phyloP scores from a whole-genome alignment of 768 basidiomycete genomes.

The Rhizopogon vesiculosus region DNA sequence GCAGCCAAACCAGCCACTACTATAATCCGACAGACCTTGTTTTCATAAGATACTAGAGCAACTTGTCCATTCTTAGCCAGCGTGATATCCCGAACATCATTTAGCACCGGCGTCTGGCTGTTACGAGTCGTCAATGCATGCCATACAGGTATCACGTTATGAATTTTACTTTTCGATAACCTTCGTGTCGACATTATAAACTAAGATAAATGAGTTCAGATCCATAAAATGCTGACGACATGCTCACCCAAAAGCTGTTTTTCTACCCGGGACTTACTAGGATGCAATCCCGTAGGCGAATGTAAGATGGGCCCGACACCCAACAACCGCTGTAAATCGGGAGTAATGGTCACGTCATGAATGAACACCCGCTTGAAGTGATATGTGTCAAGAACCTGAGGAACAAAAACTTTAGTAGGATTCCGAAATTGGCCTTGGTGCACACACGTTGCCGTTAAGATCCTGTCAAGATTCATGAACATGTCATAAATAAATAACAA shows the following conservation, averaged over 20 bases:
- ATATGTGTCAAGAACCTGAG: conserved; percentile 51
- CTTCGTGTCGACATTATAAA: conserved; percentile 62
- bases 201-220: conserved; percentile 27
- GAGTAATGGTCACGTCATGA: conserved; percentile 68
- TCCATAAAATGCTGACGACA: neutral
- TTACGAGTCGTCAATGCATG: conserved; percentile 4
- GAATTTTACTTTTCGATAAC: conserved; percentile 55
- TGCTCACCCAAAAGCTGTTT: conserved; percentile 68
- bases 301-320: conserved; percentile 65
- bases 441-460: conserved; percentile 50
- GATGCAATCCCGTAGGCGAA: conserved; percentile 58
- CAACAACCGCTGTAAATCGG: conserved; percentile 58
- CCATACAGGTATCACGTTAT: neutral
- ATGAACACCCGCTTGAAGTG: conserved; percentile 58
- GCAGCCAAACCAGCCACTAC: neutral
- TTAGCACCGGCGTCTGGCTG: conserved; percentile 69
- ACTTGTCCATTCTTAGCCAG: conserved; percentile 54
- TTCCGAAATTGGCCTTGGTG: neutral
- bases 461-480: conserved; percentile 33
- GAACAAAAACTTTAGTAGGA: neutral
- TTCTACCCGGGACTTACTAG: conserved; percentile 64
- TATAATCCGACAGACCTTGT: conserved; percentile 43
- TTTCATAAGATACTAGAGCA: conserved; percentile 70
- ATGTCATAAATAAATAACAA: neutral
- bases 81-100: conserved; percentile 70